Base-by-base conservation (phyloP, 164 flowering plant species). In the Sedum album region DNA sequence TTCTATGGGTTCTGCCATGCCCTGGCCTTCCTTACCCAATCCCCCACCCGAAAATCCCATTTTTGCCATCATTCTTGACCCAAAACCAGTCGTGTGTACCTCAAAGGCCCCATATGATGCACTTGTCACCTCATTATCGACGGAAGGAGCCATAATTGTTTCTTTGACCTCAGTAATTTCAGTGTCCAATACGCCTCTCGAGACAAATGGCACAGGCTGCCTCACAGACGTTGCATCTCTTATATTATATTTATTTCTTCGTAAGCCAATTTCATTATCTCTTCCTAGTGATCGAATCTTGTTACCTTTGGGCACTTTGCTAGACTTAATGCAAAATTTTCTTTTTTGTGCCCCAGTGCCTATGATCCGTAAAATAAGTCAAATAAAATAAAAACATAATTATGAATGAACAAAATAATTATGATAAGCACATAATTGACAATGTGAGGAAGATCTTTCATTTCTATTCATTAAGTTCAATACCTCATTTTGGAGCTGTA, bases 41-140 rank as follows among this genome's bases (percentile, higher is more conserved):
- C 99, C 97, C 66, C 76, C 99, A 80, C 84, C 93, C 0, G 85
- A 74, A 65, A 72, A 91, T 68, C 99, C 99, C 99, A 94, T 94
- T 76, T 87, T 94, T 1, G 96, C 96, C 97, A 94, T 80, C 90
- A 90, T 88, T 77, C 82, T 94, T 11, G 96, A 94, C 36, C 99
- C 99, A 79, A 94, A 89, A 39, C 99, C 97, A 49, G 82, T 94
- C 0, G 97, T 94, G 77, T 94, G 95, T 71, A 84, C 76, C 84
- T 94, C 99, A 74, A 91, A 91, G 28, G 83, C 79, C 63, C 90
- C 96, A 70, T 83, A 31, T 17, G 76, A 75, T 21, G 85, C 66
- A 66, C 71, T 72, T 4, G 73, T n/a, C 1, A 35, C 64, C 14
- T 33, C 76, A 39, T 70, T 74, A 67, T 60, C 69, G 41, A 79